Conservation (phyloP, 225 moss, liverwort and hornwort genomes). For the Rhytidiadelphus loreus region DNA sequence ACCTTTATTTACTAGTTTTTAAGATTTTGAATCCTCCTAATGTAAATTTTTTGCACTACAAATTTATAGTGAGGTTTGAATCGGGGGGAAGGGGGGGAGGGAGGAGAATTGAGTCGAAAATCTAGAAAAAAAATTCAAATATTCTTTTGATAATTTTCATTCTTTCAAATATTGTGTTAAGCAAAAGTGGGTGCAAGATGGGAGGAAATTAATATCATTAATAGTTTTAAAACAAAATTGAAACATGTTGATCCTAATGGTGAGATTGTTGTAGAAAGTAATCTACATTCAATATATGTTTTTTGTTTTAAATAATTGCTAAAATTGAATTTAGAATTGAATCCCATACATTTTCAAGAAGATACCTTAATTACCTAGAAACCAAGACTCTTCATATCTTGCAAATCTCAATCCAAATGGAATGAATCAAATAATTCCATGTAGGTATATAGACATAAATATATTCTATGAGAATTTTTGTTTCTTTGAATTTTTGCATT, state of each 20-base stretch:
- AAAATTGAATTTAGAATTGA: background rate
- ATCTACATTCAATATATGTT: background rate
- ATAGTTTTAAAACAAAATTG: background rate
- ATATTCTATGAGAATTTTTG: background rate
- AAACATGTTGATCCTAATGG: background rate
- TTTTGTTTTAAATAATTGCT: no score
- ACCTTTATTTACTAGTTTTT: background rate
- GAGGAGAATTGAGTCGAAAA: background rate
- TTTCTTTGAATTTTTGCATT: no score
- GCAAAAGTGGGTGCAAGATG: background rate
- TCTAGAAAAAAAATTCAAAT: background rate
- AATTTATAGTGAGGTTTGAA: background rate
- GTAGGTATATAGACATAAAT: background rate
- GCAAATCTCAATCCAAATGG: background rate
- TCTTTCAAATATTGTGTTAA: background rate
- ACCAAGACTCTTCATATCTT: background rate
- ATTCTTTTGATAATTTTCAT: background rate
- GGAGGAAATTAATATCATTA: background rate
- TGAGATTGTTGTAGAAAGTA: background rate
- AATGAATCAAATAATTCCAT: background rate
- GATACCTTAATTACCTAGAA: background rate
- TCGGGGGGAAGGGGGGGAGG: no score
- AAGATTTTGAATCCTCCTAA: background rate
- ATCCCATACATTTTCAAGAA: background rate
- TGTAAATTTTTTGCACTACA: background rate